These are phyloP conservation scores for Mycena epipterygia DNA, from an alignment of 768 basidiomycete species.

Conservation along the genomic window DNA sequence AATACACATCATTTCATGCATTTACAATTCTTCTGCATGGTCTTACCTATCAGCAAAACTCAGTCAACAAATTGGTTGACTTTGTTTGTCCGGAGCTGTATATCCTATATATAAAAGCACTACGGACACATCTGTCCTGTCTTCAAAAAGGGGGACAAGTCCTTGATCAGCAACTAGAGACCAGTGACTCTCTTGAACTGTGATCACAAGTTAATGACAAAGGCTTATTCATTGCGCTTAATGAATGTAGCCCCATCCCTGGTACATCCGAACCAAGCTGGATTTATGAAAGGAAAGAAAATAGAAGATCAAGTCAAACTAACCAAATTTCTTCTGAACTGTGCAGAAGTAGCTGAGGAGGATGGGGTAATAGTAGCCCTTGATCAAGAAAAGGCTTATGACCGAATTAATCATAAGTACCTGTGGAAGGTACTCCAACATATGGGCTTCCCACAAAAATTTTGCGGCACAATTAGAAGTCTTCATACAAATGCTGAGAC, in stretches of 20 bases:
- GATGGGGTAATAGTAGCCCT: conserved; percentile 21
- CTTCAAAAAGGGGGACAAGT: background rate
- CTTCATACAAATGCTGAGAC: conserved; percentile 33
- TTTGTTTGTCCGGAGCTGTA: too few relatives aligned
- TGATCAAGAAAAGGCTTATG: too few relatives aligned
- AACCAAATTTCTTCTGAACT: conserved; percentile 45
- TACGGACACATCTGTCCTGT: background rate
- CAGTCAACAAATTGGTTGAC: too few relatives aligned
- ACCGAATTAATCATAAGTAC: background rate
- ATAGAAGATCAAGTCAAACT: conserved; percentile 35
- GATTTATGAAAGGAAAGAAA: conserved; percentile 8
- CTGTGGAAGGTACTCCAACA: background rate
- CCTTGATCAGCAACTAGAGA: background rate
- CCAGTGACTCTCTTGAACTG: background rate
- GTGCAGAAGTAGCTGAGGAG: background rate
- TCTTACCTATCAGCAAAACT: too few relatives aligned
- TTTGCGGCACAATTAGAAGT: conserved; percentile 15
- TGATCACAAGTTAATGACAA: background rate
- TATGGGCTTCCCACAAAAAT: background rate
- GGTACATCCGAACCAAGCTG: conserved; percentile 4
- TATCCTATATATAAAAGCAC: background rate
- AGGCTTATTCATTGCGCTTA: background rate
- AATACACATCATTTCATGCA: too few relatives aligned
- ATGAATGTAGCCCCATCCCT: background rate
- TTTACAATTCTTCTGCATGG: too few relatives aligned